Base-by-base conservation (phyloP, 75 land plant genomes). In the Cupressus sempervirens region DNA sequence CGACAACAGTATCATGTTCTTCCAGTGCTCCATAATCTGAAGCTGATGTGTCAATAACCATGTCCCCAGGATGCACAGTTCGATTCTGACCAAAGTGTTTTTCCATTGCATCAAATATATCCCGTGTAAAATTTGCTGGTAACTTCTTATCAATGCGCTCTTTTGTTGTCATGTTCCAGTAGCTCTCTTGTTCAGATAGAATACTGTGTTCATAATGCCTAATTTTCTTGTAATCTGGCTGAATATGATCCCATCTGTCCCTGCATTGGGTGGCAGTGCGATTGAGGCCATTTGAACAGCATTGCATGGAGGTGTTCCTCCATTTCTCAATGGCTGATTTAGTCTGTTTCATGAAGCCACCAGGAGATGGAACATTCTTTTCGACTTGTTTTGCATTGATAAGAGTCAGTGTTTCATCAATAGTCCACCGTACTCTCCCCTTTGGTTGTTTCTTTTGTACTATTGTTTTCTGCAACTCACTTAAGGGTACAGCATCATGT, bases 181-280 rank as follows among this genome's bases (percentile, higher is more conserved):
- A 85, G 32, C 83, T 85, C 14, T 56, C 53, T 23, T 81, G 53
- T 7, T 35, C 86, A 35, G n/a, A 12, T 14, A 67, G 34, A 53
- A 50, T 35, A 35, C 34, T 76, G 38, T 26, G 29, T 80, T 80
- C 84, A 26, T 82, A 85, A 52, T 85, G 68, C 35, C 58, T 80
- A 41, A 85, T 85, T 36, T 85, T 81, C 84, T 82, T 85, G 41
- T 80, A 85, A 30, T 82, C 86, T 23, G 86, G 86, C 83, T 54
- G 62, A 46, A 85, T 85, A 53, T 80, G 81, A 50, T 85, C 86
- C 86, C 86, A 85, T 45, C 82, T 85, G 41, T 85, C 86, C 26
- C 82, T 82, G 43, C 86, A 85, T 83, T 85, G 86, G 52, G 86
- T 79, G 38, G 86, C 83, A 34, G 85, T 84, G 45, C 85, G 81